phyloP scores from a whole-genome alignment of 176 grass and related monocot species.

The Cymbopogon citratus region DNA sequence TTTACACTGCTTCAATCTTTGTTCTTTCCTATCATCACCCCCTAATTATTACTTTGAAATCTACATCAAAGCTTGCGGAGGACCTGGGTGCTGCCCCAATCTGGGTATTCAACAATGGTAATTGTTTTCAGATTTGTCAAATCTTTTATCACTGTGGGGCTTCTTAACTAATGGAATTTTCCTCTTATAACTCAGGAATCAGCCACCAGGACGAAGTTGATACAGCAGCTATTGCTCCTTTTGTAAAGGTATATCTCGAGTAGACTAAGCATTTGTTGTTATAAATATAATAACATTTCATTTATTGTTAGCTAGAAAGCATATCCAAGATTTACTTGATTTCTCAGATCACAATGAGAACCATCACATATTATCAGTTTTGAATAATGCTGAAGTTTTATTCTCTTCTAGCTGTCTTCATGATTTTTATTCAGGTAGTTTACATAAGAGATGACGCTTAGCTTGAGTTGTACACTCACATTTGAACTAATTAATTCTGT shows the following conservation, averaged over 20 bases:
- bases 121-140: slow-evolving; percentile 6
- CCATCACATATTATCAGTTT: neutral
- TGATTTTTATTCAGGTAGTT: neutral
- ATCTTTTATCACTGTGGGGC: neutral
- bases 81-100: slow-evolving; percentile 65
- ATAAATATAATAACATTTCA: neutral
- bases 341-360: neutral
- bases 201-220: slow-evolving; percentile 75
- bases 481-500: neutral
- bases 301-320: neutral
- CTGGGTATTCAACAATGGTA: slow-evolving; percentile 98
- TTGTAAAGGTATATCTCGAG: slow-evolving; percentile 52
- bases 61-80: slow-evolving; percentile 65
- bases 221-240: slow-evolving; percentile 39
- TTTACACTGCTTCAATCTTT: neutral
- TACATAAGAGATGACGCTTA: neutral
- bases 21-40: neutral
- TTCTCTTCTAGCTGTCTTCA: neutral
- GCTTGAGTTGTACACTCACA: neutral
- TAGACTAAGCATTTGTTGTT: neutral
- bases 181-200: slow-evolving; percentile 51
- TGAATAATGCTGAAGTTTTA: neutral
- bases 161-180: slow-evolving; percentile 5
- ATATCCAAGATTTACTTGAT: neutral
- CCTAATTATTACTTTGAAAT: slow-evolving; percentile 1